Evolutionary conservation across 106 monocot genomes (phyloP).

Genomic region (Narthecium ossifragum): DNA sequence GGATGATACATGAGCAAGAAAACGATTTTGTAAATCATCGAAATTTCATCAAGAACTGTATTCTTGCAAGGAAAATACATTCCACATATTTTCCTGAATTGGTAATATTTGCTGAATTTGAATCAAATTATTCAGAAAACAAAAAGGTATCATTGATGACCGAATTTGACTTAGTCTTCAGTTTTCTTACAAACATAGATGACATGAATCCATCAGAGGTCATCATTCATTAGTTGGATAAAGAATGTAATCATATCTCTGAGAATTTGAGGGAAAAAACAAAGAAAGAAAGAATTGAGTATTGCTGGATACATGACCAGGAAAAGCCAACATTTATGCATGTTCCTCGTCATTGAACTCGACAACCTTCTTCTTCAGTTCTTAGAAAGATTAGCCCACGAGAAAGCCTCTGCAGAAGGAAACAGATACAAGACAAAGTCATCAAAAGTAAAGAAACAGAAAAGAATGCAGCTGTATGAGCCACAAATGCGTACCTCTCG

Average conservation of each 20-base stretch:
- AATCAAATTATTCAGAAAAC: too few species aligned
- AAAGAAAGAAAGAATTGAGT: background rate
- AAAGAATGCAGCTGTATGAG: background rate
- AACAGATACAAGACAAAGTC: background rate
- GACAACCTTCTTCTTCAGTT: slow-evolving; percentile 50
- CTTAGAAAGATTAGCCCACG: slow-evolving; percentile 37
- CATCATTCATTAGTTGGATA: background rate
- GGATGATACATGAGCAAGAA: too few species aligned
- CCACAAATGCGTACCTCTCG: slow-evolving; percentile 39
- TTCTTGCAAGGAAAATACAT: too few species aligned
- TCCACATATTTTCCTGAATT: too few species aligned
- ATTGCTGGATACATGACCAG: slow-evolving; percentile 2
- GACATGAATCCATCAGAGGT: background rate
- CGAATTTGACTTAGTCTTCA: background rate
- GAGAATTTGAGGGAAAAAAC: too few species aligned
- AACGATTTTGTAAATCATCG: too few species aligned
- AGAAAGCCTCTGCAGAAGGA: slow-evolving; percentile 58
- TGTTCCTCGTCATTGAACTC: slow-evolving; percentile 42
- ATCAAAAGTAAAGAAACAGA: background rate
- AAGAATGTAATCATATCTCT: background rate
- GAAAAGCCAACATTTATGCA: background rate
- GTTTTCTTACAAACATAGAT: background rate
- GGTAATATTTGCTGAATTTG: too few species aligned
- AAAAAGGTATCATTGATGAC: background rate
- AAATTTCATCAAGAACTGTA: too few species aligned